Evolutionary conservation across 2,329 filamentous ascomycete genomes (phyloP).

Genomic region (Fusarium protoensiforme): DNA sequence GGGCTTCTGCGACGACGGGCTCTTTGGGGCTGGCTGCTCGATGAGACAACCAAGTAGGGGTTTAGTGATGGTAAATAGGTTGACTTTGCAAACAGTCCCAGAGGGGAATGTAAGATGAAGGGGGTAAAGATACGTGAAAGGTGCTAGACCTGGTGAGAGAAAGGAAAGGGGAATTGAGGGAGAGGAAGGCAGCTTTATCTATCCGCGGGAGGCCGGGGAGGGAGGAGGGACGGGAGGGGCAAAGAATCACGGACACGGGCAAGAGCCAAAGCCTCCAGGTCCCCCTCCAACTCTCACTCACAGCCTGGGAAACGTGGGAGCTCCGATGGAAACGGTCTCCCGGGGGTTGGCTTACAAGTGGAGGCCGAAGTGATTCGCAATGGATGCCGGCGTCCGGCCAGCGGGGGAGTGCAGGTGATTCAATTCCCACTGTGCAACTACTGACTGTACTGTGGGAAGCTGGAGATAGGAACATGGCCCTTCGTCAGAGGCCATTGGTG

Average conservation of each 20-base stretch:
- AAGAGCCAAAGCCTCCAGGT: slow-evolving; percentile 9
- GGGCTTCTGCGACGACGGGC: slow-evolving; percentile 1
- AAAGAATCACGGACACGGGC: slow-evolving; percentile 6
- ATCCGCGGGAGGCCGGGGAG: slow-evolving; percentile 3
- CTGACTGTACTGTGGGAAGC: background rate
- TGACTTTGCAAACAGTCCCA: slow-evolving; percentile 4
- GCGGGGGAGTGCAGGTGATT: slow-evolving; percentile 11
- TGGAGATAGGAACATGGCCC: background rate
- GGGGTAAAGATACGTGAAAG: slow-evolving; percentile 31
- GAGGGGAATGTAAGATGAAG: slow-evolving; percentile 1
- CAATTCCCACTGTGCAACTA: slow-evolving; percentile 24
- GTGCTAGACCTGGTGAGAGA: slow-evolving; percentile 33
- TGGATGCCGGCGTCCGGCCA: slow-evolving; percentile 14
- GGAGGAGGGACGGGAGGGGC: slow-evolving; percentile 21
- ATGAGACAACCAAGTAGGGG: slow-evolving; percentile 21
- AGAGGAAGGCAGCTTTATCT: slow-evolving; percentile 37
- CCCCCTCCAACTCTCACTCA: slow-evolving; percentile 23
- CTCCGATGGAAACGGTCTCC: slow-evolving; percentile 1
- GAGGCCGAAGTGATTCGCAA: slow-evolving; percentile 22
- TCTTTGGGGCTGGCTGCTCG: slow-evolving; percentile 13
- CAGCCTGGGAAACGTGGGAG: background rate
- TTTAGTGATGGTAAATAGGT: background rate
- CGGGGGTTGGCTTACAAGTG: slow-evolving; percentile 1
- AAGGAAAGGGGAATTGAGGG: slow-evolving; percentile 21
- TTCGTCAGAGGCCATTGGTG: background rate